Evolutionary conservation across 2,329 filamentous ascomycete species (phyloP).

Genomic region (Spiromastix sp.): DNA sequence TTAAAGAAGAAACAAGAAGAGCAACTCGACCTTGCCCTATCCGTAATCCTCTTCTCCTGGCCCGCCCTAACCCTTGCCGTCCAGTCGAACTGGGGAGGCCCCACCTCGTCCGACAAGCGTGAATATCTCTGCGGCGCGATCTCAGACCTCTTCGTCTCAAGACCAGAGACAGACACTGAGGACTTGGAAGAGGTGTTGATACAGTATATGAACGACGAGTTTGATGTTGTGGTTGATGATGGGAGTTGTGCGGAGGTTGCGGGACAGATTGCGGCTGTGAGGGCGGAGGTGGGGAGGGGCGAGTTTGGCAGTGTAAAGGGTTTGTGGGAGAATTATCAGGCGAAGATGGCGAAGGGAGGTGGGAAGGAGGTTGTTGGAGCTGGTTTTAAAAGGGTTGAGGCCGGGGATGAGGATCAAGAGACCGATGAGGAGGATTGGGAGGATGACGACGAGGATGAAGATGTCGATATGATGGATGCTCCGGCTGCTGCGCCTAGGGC

Average conservation of each 20-base stretch:
- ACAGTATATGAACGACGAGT: constrained; percentile 91
- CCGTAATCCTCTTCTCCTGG: constrained; percentile 79
- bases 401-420: constrained; percentile 43
- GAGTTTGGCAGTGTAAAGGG: constrained; percentile 54
- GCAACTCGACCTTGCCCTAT: constrained; percentile 77
- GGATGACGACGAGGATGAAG: constrained; percentile 47
- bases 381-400: constrained; percentile 30
- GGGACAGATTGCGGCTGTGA: constrained; percentile 57
- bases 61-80: constrained; percentile 78
- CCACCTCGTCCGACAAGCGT: constrained; percentile 73
- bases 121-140: constrained; percentile 93
- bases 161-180: constrained; percentile 56
- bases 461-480: constrained; percentile 60
- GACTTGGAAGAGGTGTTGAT: constrained; percentile 78
- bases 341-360: constrained; percentile 26
- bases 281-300: constrained; percentile 54
- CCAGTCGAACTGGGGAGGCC: constrained; percentile 77
- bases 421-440: constrained; percentile 45
- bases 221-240: constrained; percentile 86
- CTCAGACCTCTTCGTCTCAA: constrained; percentile 60
- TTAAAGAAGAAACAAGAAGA: too few species aligned
- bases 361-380: constrained; percentile 32
- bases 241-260: constrained; percentile 70
- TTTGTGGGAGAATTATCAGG: constrained; percentile 42
- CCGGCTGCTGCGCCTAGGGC: constrained; percentile 30